Evolutionary conservation across 345 rosid genomes (phyloP), one percentile per base, ranked within the genome.

Genomic region (Eucalyptus curtisii): DNA sequence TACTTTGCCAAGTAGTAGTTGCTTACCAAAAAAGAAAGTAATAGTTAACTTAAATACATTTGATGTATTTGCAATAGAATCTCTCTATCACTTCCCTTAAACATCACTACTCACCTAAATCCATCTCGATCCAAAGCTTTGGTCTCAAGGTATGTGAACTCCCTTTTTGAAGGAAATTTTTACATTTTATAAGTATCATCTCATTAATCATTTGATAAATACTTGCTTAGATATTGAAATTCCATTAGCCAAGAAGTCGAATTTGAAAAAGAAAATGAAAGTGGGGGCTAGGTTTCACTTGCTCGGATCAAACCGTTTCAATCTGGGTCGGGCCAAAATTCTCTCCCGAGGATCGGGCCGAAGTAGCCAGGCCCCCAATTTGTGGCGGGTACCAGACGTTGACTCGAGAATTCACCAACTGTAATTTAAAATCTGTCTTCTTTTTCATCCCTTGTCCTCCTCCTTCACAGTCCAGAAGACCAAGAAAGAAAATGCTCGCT

Each of bases 401-500:
- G 45, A 37, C 82, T 10, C 45, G 82, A 19, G 82, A 37, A 71
- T 37, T 71, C 81, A 10, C 81, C 81, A 71, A 71, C 81, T 9
- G 81, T 37, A 37, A 37, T 71, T 76, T 42, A 76, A 76, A 76
- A 10, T 76, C 27, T 2, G 22, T 37, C 25, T 71, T 17, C 80
- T 17, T 71, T 37, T 71, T 33, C 81, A 20, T 37, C 87, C n/a
- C 22, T 5, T 16, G 31, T 85, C 55, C 86, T 31, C n/a, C 71
- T 68, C 71, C 89, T 52, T 48, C 15, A 30, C 87, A 27, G 24
- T 27, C 48, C 82, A 40, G 47, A 45, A 19, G 44, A 7, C 42
- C 80, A 87, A 86, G 87, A 91, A 89, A 86, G 86, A 91, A 82
- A 90, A 88, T 87, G 88, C 86, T 92, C 68, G 87, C 90, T 85